phyloP scores from a whole-genome alignment of 2,329 filamentous ascomycete genomes.

The Lasiodiplodia hormozganensis region DNA sequence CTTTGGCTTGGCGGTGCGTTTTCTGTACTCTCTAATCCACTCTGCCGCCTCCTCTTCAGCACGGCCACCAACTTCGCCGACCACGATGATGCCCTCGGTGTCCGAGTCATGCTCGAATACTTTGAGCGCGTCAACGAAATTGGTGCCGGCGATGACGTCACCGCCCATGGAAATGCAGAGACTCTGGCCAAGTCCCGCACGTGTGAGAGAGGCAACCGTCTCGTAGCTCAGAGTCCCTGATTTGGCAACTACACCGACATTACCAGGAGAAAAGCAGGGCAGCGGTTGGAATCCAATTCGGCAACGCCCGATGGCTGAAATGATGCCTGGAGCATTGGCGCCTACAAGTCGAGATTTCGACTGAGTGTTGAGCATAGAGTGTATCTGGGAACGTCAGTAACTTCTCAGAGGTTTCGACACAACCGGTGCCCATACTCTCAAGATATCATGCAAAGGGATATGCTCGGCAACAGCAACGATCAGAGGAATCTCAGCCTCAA shows the following conservation, averaged over 20 bases:
- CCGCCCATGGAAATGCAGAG: conserved; percentile 80
- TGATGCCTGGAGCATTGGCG: conserved; percentile 83
- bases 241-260: conserved; percentile 79
- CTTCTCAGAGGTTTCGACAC: not conserved
- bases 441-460: conserved; percentile 78
- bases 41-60: conserved; percentile 75
- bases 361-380: conserved; percentile 74
- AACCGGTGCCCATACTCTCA: conserved; percentile 62
- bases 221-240: conserved; percentile 83
- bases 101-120: conserved; percentile 71
- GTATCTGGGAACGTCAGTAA: conserved; percentile 56
- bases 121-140: conserved; percentile 72
- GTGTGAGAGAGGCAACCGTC: conserved; percentile 75
- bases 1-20: conserved; percentile 67
- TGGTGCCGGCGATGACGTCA: conserved; percentile 76
- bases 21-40: conserved; percentile 72
- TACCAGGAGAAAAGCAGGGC: conserved; percentile 72
- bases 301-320: conserved; percentile 74
- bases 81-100: conserved; percentile 74
- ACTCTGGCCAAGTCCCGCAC: conserved; percentile 78
- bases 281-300: conserved; percentile 79
- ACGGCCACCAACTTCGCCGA: conserved; percentile 75
- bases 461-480: conserved; percentile 83
- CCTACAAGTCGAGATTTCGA: conserved; percentile 76
- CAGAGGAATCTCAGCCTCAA: conserved; percentile 78